Percentiles rank a stretch among this genome's conserved stretches.
Conservation (phyloP, 2,329 filamentous ascomycete species). For the Ophiobolus disseminans region DNA sequence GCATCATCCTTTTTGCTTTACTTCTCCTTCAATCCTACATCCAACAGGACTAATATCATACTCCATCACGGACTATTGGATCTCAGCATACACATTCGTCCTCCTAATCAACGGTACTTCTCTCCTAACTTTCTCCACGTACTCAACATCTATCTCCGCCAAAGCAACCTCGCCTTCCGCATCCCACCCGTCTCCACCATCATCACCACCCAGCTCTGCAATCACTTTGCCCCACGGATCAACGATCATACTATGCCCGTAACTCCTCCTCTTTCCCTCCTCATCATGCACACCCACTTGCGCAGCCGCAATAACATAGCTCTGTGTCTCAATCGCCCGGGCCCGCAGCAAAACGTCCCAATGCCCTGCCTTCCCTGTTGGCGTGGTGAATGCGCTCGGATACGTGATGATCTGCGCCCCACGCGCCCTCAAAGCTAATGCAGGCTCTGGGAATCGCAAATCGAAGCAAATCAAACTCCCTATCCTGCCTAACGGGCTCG, state of each 20-base stretch:
- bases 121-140: constrained; percentile 59
- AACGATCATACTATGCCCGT: constrained; percentile 84
- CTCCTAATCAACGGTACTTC: constrained; percentile 66
- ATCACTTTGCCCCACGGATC: constrained; percentile 85
- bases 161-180: constrained; percentile 51
- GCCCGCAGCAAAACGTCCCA: constrained; percentile 82
- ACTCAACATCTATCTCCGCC: constrained; percentile 62
- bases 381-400: constrained; percentile 88
- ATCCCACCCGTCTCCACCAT: constrained; percentile 44
- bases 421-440: constrained; percentile 69
- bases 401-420: constrained; percentile 81
- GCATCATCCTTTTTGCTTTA: not conserved
- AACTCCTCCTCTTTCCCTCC: constrained; percentile 71
- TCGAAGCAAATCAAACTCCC: constrained; percentile 91
- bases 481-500: constrained; percentile 75
- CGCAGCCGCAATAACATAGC: constrained; percentile 85
- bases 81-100: constrained; percentile 52
- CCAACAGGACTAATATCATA: not conserved
- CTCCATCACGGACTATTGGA: constrained; percentile 8
- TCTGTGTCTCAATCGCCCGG: constrained; percentile 86
- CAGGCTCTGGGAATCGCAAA: constrained; percentile 80
- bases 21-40: not conserved
- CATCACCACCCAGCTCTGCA: constrained; percentile 66
- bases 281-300: constrained; percentile 77
- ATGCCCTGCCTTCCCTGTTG: constrained; percentile 78